Percentiles rank a stretch among this genome's conserved stretches.
These are phyloP conservation scores for Balansia obtecta DNA, from an alignment of 2,329 filamentous ascomycete species.

Conservation along the genomic window DNA sequence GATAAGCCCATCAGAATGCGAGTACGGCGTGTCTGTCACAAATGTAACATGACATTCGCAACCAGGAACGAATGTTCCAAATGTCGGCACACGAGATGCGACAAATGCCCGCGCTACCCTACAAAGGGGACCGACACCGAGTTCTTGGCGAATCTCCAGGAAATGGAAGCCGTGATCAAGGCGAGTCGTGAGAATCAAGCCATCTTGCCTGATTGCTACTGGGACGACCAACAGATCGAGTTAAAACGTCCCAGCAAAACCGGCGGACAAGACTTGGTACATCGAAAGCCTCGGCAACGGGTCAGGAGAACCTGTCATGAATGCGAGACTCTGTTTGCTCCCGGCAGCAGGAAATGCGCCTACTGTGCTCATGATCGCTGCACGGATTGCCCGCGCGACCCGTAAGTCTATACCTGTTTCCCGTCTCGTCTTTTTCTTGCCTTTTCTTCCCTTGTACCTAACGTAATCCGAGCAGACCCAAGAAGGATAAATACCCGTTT, in stretches of 20 bases:
- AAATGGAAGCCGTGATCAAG: constrained; percentile 36
- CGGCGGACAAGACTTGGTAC: constrained; percentile 58
- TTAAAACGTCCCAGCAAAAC: constrained; percentile 53
- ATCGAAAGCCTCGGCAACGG: constrained; percentile 59
- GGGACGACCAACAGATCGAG: constrained; percentile 32
- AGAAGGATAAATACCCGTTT: constrained; percentile 55
- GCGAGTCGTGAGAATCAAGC: constrained; percentile 45
- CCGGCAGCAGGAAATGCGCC: constrained; percentile 49
- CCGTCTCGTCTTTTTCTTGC: not conserved
- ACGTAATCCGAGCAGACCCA: constrained; percentile 33
- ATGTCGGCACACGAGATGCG: constrained; percentile 73
- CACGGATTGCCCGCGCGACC: constrained; percentile 68
- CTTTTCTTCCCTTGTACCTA: not conserved
- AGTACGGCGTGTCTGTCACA: constrained; percentile 68
- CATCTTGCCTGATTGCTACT: constrained; percentile 37
- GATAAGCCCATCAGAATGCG: constrained; percentile 70
- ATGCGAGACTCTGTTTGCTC: constrained; percentile 51
- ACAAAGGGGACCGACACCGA: constrained; percentile 48
- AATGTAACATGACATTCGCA: constrained; percentile 64
- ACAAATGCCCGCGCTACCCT: constrained; percentile 65
- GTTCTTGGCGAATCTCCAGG: constrained; percentile 38
- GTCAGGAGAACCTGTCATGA: constrained; percentile 66
- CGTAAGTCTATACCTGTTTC: constrained; percentile 39
- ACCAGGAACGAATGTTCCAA: constrained; percentile 58
- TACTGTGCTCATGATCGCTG: constrained; percentile 64